Percentiles rank a stretch among this genome's conserved stretches.
Evolutionary conservation across 805 yeast genomes (phyloP).

Genomic region (Candida yuanshanica): DNA sequence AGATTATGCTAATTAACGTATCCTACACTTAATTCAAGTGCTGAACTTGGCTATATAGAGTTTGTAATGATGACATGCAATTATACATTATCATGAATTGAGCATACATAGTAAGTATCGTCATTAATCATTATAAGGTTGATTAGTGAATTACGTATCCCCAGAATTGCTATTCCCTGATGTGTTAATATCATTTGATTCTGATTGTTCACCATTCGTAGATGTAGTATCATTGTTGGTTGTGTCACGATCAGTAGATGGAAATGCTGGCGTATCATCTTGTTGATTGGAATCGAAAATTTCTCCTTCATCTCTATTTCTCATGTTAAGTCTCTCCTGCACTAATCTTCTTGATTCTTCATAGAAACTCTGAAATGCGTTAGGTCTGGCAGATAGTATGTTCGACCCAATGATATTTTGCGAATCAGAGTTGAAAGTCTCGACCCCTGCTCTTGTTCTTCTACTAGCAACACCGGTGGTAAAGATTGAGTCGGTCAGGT

Average conservation of each 20-base stretch:
- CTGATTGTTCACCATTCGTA: not conserved
- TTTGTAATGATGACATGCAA: no score
- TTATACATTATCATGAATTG: no score
- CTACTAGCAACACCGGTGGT: slow-evolving; percentile 19
- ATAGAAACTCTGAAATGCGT: not conserved
- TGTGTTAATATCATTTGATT: not conserved
- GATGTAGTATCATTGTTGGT: not conserved
- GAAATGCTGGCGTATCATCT: not conserved
- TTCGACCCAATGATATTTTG: not conserved
- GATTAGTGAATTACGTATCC: no score
- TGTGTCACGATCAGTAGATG: not conserved
- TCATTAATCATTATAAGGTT: no score
- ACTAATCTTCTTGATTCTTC: not conserved
- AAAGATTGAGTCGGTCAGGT: slow-evolving; percentile 10
- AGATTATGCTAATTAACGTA: no score
- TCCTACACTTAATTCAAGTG: no score
- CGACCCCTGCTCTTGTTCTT: slow-evolving; percentile 21
- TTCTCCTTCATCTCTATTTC: not conserved
- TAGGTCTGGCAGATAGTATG: not conserved
- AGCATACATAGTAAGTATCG: no score
- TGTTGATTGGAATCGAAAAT: not conserved
- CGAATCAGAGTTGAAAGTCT: slow-evolving; percentile 13
- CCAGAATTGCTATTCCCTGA: no score
- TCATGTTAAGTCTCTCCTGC: not conserved
- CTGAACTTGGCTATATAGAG: no score